These are phyloP conservation scores for Dioscorea cayenensis DNA, from an alignment of 116 monocot species.

Conservation along the genomic window DNA sequence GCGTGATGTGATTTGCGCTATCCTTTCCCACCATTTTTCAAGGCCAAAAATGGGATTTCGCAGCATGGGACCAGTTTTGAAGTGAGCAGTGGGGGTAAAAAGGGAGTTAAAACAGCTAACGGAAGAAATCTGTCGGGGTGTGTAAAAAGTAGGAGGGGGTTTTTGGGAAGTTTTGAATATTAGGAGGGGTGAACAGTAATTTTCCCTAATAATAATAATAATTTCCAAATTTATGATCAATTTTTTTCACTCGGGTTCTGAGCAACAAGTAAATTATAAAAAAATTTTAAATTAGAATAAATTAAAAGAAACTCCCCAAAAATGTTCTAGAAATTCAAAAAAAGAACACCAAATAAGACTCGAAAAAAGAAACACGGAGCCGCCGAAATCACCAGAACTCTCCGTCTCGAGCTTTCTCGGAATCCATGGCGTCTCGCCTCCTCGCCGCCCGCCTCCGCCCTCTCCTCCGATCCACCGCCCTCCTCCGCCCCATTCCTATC, in stretches of 20 bases:
- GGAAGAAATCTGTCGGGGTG: no score
- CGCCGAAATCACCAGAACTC: background rate
- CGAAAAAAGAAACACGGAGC: background rate
- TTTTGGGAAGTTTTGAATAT: no score
- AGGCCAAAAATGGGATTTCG: no score
- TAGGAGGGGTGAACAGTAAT: no score
- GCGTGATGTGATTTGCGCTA: no score
- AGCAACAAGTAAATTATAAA: background rate
- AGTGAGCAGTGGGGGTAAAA: no score
- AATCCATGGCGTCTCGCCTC: constrained; percentile 46
- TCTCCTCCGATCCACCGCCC: constrained; percentile 29
- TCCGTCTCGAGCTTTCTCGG: background rate
- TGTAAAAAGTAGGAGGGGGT: no score
- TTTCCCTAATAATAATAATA: no score
- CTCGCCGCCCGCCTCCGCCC: constrained; percentile 32
- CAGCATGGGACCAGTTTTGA: no score
- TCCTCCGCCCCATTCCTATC: constrained; percentile 12
- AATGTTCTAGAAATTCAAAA: background rate
- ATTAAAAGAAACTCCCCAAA: background rate
- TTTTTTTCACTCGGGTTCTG: background rate
- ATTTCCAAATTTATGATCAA: no score
- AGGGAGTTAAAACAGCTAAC: no score
- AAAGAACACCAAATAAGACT: background rate
- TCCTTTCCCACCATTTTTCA: no score
- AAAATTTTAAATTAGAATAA: background rate